Conservation (phyloP, 129 eudicot genomes). For the Centrapalus pauciflorus region DNA sequence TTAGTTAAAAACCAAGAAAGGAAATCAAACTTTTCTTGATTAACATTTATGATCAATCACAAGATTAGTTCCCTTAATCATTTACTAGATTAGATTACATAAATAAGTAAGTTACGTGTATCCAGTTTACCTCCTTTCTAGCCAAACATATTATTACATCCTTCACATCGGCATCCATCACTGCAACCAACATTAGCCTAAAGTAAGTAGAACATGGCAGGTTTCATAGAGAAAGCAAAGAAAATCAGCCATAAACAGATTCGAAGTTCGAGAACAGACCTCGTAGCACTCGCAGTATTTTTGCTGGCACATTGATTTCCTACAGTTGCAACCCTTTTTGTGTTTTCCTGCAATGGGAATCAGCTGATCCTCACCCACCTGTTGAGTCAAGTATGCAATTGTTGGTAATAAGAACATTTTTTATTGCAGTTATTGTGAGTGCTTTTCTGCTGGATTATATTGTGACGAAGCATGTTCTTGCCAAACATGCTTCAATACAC, state of each 20-base stretch:
- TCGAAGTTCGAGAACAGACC: constrained; percentile 30
- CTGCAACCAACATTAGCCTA: constrained; percentile 68
- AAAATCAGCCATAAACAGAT: not conserved
- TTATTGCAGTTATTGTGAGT: constrained; percentile 72
- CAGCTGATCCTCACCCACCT: constrained; percentile 29
- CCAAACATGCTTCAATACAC: constrained; percentile 65
- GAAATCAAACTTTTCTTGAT: too few species aligned
- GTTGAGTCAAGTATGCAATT: constrained; percentile 2
- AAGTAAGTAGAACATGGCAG: too few species aligned
- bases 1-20: too few species aligned
- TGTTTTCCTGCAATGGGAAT: constrained; percentile 50
- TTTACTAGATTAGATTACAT: too few species aligned
- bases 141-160: constrained; percentile 57
- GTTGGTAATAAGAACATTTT: not conserved
- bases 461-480: constrained; percentile 67
- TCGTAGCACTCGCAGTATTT: constrained; percentile 71
- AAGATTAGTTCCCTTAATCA: too few species aligned
- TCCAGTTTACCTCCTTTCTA: constrained; percentile 56
- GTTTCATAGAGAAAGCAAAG: not conserved
- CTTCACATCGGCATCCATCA: constrained; percentile 64
- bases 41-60: too few species aligned
- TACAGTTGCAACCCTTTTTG: constrained; percentile 68
- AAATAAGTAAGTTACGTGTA: too few species aligned
- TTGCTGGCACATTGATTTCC: constrained; percentile 56
- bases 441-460: constrained; percentile 73